These are phyloP conservation scores for Edaphochlamys debaryana DNA, from an alignment of 139 green algal species.

Conservation along the genomic window DNA sequence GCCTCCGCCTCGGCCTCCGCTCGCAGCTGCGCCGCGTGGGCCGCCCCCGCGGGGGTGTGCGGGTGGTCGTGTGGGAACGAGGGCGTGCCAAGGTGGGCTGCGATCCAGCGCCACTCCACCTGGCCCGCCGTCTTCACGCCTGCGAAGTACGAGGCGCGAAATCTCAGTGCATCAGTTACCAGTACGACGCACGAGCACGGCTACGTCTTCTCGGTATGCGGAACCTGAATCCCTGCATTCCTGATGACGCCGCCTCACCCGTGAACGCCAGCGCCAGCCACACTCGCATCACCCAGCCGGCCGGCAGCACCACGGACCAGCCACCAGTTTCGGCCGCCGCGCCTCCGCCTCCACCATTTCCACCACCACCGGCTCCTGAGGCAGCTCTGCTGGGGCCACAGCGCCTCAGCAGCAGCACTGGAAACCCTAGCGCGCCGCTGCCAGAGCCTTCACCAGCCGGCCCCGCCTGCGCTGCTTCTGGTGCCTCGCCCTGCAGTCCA, in stretches of 20 bases:
- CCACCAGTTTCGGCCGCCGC: conserved; percentile 1
- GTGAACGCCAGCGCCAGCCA: conserved; percentile 54
- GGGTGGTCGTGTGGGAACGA: conserved; percentile 67
- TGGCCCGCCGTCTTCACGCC: conserved; percentile 58
- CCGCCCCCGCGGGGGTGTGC: conserved; percentile 51
- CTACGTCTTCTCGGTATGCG: too few species aligned
- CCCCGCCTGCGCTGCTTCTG: too few species aligned
- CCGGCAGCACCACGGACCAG: conserved; percentile 72
- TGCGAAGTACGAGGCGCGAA: too few species aligned
- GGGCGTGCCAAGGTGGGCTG: conserved; percentile 31
- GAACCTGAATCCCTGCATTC: too few species aligned
- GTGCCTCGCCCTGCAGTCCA: too few species aligned
- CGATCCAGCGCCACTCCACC: conserved; percentile 70
- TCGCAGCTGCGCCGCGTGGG: not conserved
- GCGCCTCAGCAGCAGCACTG: conserved; percentile 7
- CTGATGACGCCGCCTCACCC: too few species aligned
- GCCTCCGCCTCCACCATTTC: not conserved
- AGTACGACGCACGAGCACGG: too few species aligned
- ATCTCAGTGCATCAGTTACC: too few species aligned
- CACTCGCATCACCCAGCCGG: conserved; percentile 56
- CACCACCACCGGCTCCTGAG: not conserved
- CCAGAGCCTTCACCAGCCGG: not conserved
- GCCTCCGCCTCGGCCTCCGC: conserved; percentile 11
- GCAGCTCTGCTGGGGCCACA: not conserved
- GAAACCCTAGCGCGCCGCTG: not conserved